A percentile compares a stretch with the other conserved stretches of the same genome.
Evolutionary conservation across 305 asterid genomes (phyloP).

Genomic region (Solanum hybrid): DNA sequence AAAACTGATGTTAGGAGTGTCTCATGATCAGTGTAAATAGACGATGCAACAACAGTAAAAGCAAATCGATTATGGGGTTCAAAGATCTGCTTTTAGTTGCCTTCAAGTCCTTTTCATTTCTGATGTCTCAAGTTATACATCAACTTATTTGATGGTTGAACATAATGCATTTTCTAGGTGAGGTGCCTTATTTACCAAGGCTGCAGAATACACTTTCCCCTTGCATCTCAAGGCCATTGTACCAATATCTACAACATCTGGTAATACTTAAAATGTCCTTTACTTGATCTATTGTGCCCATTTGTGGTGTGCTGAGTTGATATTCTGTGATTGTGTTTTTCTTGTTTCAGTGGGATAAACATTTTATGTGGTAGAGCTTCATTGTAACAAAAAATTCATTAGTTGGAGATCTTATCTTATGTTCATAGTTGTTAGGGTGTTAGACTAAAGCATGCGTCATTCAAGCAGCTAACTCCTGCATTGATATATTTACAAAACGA

Average conservation of each 20-base stretch:
- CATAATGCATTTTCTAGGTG: conserved; percentile 35
- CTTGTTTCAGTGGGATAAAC: background rate
- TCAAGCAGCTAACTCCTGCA: background rate
- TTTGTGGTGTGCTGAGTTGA: background rate
- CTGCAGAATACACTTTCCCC: conserved; percentile 25
- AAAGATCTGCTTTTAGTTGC: background rate
- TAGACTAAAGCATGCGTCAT: background rate
- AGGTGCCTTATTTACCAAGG: conserved; percentile 28
- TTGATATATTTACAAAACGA: background rate
- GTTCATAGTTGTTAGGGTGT: background rate
- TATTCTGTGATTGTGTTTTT: background rate
- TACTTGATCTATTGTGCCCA: background rate
- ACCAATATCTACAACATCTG: conserved; percentile 44
- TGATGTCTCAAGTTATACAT: background rate
- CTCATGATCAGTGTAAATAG: background rate
- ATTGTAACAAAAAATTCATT: background rate
- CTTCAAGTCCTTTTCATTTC: background rate
- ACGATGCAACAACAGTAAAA: background rate
- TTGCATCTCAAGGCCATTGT: conserved; percentile 39
- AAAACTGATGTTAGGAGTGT: background rate
- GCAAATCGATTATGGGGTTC: background rate
- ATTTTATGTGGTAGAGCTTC: background rate
- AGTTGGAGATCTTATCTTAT: background rate
- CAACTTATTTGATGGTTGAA: conserved; percentile 5
- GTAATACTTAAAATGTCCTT: conserved; percentile 20